Base-by-base conservation (phyloP, 495 filamentous ascomycete genomes). In the Tirmania nivea region DNA sequence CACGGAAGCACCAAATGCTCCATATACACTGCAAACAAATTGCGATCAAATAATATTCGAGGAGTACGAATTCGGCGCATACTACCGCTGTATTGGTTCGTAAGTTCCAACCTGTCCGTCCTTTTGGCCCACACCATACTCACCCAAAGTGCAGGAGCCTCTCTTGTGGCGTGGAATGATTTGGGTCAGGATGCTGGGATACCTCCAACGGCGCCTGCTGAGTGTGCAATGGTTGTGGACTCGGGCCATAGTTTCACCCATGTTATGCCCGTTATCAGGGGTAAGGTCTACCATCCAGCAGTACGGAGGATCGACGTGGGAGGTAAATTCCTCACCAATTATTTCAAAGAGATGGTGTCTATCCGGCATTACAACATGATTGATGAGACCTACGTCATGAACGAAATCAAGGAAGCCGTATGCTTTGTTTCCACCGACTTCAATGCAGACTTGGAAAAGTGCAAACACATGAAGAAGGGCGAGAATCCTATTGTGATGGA, bases 1-100 rank as follows among this genome's bases (percentile, higher is more conserved):
- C 34, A 79, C 86, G 20, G 90, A 99, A 67, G 83, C 86, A 35
- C 83, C 92, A n/a, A 96, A 95, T 66, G 78, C 82, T 3, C 74
- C 89, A 48, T 76, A 79, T 4, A 70, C 75, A 10, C 68, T 99
- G 52, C 89, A 95, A 67, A 77, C 76, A 16, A 87, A 94, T 63
- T 85, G 84, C 55, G 90, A 96, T 65, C 86, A 99, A 71, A 85
- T 99, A 64, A 76, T 95, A 0, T 96, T 96, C 70, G 90, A 99
- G 64, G 88, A 96, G 65, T 96, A 87, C 72, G 86, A 85, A n/a
- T 96, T 96, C 67, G 76, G 81, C 16, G 78, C 79, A 49, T 94
- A 92, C 66, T 80, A 78, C 54, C 75, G 90, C 50, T 80, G 74
- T 59, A 67, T 84, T 54, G 80, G 81, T 81, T 57, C 64, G 78